Evolutionary conservation across 2,329 filamentous ascomycete genomes (phyloP).

Genomic region (Colletotrichum tropicicola): DNA sequence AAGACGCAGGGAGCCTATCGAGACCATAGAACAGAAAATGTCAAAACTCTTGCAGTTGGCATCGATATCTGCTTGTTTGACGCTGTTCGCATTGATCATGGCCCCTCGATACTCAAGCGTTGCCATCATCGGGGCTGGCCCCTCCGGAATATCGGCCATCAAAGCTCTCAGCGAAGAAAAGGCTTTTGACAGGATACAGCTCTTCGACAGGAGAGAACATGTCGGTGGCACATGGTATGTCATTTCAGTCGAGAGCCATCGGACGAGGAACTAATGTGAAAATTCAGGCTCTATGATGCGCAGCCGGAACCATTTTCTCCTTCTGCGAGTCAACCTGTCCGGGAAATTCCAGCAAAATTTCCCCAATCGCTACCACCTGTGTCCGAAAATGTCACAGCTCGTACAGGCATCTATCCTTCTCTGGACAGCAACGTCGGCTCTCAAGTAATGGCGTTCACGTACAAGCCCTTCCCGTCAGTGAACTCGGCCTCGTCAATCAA

Average conservation of each 20-base stretch:
- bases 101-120: constrained; percentile 40
- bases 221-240: constrained; percentile 65
- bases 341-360: constrained; percentile 50
- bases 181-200: constrained; percentile 61
- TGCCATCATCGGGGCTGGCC: constrained; percentile 66
- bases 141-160: constrained; percentile 65
- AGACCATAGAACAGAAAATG: not conserved
- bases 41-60: not conserved
- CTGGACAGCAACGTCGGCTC: constrained; percentile 67
- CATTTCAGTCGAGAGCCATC: constrained; percentile 33
- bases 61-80: not conserved
- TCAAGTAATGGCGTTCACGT: constrained; percentile 63
- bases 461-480: constrained; percentile 55
- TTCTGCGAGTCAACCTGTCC: constrained; percentile 50
- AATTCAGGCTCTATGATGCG: constrained; percentile 57
- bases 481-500: constrained; percentile 43
- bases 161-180: constrained; percentile 66
- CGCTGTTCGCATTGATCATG: not conserved
- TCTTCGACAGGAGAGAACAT: constrained; percentile 65
- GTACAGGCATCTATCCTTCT: constrained; percentile 48
- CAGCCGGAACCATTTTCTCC: constrained; percentile 44
- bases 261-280: constrained; percentile 48
- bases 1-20: not conserved
- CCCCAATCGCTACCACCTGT: constrained; percentile 47
- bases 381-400: constrained; percentile 41